Percentiles rank a stretch among this genome's conserved stretches.
Conservation (phyloP, 306 rosid genomes). For the Quercus alba region DNA sequence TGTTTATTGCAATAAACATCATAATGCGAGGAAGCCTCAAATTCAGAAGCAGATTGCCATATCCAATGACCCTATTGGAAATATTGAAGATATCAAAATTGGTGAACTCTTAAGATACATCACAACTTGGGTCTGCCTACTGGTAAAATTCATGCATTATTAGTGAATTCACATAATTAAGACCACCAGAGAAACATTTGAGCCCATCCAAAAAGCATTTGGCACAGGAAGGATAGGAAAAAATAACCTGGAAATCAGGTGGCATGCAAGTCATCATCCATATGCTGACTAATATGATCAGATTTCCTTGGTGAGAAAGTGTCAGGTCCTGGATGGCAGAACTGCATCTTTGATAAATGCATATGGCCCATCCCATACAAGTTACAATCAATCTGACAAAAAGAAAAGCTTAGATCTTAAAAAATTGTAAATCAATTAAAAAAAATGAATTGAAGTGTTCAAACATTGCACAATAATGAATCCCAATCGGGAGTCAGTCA, state of each 20-base stretch:
- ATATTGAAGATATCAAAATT: constrained; percentile 59
- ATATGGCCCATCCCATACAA: constrained; percentile 8
- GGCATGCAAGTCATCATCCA: constrained; percentile 34
- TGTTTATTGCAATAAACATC: too few species aligned
- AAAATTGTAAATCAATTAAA: neutral
- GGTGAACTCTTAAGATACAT: constrained; percentile 39
- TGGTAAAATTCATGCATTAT: constrained; percentile 30
- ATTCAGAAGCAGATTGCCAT: too few species aligned
- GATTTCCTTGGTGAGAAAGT: constrained; percentile 34
- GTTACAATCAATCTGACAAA: constrained; percentile 45
- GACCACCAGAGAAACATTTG: neutral
- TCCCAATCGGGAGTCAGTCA: accelerated
- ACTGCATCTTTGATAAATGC: constrained; percentile 76
- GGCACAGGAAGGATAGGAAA: constrained; percentile 3
- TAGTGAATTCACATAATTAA: constrained; percentile 9
- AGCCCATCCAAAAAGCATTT: too few species aligned
- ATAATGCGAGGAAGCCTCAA: too few species aligned
- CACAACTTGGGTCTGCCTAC: constrained; percentile 58
- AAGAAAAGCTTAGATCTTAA: constrained; percentile 2
- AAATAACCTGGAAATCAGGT: constrained; percentile 29
- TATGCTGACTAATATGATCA: constrained; percentile 22
- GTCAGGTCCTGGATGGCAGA: constrained; percentile 66
- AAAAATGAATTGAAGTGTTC: neutral
- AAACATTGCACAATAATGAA: too few species aligned
- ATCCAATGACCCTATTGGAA: constrained; percentile 57